These are phyloP conservation scores for Tothia fuscella DNA, from an alignment of 2,329 filamentous ascomycete species.

Conservation along the genomic window DNA sequence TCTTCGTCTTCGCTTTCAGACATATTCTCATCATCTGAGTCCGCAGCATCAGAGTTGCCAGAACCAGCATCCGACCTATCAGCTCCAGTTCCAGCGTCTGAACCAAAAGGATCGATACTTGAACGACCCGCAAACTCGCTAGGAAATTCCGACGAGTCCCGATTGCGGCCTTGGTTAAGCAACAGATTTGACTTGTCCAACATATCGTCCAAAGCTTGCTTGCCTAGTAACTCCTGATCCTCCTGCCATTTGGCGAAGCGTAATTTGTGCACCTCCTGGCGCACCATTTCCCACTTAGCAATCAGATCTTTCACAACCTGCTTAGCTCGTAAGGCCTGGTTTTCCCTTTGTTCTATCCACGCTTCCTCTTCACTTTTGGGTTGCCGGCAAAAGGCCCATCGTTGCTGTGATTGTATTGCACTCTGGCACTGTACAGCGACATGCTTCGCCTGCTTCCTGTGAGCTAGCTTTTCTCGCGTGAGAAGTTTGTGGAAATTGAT, in stretches of 20 bases:
- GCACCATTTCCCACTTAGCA: constrained; percentile 48
- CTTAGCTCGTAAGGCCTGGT: constrained; percentile 57
- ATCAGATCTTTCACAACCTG: constrained; percentile 55
- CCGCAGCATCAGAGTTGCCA: background rate
- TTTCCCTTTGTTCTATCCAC: constrained; percentile 60
- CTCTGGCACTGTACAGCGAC: constrained; percentile 57
- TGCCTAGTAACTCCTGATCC: constrained; percentile 38
- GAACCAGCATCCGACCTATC: constrained; percentile 17
- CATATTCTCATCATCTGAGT: constrained; percentile 10
- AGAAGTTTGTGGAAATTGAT: constrained; percentile 71
- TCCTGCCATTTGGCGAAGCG: constrained; percentile 38
- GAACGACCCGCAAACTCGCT: constrained; percentile 18
- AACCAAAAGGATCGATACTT: constrained; percentile 5
- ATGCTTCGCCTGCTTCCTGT: constrained; percentile 65
- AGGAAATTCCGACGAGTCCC: constrained; percentile 6
- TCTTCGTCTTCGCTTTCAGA: constrained; percentile 11
- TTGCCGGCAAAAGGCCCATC: constrained; percentile 48
- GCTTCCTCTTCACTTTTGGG: constrained; percentile 65
- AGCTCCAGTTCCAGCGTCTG: constrained; percentile 27
- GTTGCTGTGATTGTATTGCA: constrained; percentile 49
- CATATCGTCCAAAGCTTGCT: constrained; percentile 59
- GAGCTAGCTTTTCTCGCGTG: constrained; percentile 63
- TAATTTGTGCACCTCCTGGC: constrained; percentile 44
- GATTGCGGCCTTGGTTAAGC: constrained; percentile 47
- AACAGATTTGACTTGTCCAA: constrained; percentile 56